These are phyloP conservation scores for Trifolium dubium DNA, from an alignment of 306 rosid species.

Conservation along the genomic window DNA sequence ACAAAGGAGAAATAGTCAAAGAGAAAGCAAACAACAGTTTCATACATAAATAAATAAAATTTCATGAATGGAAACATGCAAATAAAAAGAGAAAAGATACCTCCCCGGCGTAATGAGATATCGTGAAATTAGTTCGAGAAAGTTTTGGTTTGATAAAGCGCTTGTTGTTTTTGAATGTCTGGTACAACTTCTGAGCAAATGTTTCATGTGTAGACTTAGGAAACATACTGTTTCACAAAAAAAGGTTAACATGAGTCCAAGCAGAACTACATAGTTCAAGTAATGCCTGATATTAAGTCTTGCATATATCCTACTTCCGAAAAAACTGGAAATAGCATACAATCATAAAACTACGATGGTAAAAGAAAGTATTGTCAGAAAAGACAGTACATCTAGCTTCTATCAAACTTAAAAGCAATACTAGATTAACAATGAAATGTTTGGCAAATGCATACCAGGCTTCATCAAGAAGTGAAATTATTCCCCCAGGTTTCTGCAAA, in stretches of 20 bases:
- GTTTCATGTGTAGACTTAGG: constrained; percentile 99
- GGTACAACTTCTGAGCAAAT: constrained; percentile 95
- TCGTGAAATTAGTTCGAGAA: constrained; percentile 94
- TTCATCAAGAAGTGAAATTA: constrained; percentile 95
- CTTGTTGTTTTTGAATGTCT: constrained; percentile 94
- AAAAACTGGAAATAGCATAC: constrained; percentile 34
- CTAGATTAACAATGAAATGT: constrained; percentile 30
- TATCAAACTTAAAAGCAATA: constrained; percentile 36
- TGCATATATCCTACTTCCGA: constrained; percentile 24
- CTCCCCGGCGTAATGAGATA: constrained; percentile 99
- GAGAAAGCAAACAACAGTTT: constrained; percentile 25
- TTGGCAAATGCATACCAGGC: constrained; percentile 83
- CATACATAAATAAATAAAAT: constrained; percentile 5
- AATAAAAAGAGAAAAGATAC: constrained; percentile 50
- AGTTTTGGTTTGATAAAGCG: constrained; percentile 98
- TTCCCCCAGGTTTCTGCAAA: constrained; percentile 98
- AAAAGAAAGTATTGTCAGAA: background rate
- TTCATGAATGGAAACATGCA: constrained; percentile 34
- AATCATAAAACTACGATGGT: constrained; percentile 11
- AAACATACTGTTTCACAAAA: constrained; percentile 85
- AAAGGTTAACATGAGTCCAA: constrained; percentile 47
- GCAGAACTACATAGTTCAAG: constrained; percentile 41
- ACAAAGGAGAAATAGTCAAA: constrained; percentile 41
- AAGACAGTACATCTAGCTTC: constrained; percentile 39
- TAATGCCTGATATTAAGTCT: constrained; percentile 29